Evolutionary conservation across 176 grass and related monocot genomes (phyloP).

Genomic region (Phoenix roebelenii): DNA sequence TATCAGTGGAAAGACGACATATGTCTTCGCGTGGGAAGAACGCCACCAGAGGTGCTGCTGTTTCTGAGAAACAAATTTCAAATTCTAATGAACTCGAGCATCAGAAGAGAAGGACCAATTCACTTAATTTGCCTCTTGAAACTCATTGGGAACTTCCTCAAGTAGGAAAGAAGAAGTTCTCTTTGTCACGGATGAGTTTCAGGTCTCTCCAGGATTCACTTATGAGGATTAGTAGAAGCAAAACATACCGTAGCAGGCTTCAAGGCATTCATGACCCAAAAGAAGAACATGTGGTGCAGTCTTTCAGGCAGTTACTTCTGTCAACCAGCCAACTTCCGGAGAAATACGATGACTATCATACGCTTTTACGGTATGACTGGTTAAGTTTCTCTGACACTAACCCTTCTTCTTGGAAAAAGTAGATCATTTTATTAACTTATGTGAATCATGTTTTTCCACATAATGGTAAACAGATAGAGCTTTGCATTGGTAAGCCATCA

Average conservation of each 20-base stretch:
- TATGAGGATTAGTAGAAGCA: slow-evolving; percentile 45
- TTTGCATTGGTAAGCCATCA: no score
- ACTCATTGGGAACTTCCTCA: slow-evolving; percentile 31
- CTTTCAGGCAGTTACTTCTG: slow-evolving; percentile 54
- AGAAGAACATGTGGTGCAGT: slow-evolving; percentile 51
- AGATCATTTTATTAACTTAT: no score
- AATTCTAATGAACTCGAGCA: neutral
- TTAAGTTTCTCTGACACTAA: neutral
- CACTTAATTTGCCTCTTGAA: slow-evolving; percentile 34
- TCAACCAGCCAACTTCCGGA: slow-evolving; percentile 55
- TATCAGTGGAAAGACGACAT: no score
- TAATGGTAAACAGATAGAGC: no score
- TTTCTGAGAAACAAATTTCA: neutral
- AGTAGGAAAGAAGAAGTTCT: slow-evolving; percentile 27
- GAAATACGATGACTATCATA: slow-evolving; percentile 83
- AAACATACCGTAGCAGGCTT: slow-evolving; percentile 32
- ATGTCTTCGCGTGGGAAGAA: slow-evolving; percentile 6
- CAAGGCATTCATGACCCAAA: slow-evolving; percentile 43
- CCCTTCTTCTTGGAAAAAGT: neutral
- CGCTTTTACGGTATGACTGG: slow-evolving; percentile 60
- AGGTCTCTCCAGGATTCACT: slow-evolving; percentile 44
- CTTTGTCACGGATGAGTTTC: slow-evolving; percentile 58
- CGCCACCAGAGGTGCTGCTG: neutral
- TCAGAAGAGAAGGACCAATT: slow-evolving; percentile 3
- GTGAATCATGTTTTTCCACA: no score